Evolutionary conservation across 805 yeast genomes (phyloP).

Genomic region (Monosporozyma servazzii): DNA sequence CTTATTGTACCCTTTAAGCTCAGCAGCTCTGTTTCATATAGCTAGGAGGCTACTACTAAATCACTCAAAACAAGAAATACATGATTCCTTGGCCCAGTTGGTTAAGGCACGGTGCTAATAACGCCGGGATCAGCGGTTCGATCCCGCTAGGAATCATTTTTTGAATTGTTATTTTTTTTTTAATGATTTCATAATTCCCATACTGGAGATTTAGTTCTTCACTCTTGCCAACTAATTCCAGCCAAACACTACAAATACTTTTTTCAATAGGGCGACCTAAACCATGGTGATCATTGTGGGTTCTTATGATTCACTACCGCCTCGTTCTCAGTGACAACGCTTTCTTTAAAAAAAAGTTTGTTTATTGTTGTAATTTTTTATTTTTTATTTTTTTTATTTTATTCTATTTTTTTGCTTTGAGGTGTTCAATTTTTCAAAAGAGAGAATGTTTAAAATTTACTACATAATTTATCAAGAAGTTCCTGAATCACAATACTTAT

Average conservation of each 20-base stretch:
- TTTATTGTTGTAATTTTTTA: not conserved
- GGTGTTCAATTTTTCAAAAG: not conserved
- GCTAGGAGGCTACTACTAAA: not conserved
- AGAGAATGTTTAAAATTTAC: not conserved
- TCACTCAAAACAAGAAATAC: not conserved
- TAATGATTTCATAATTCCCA: too few species aligned
- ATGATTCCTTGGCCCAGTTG: slow-evolving; percentile 11
- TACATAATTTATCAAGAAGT: not conserved
- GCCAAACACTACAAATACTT: not conserved
- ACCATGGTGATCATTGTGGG: too few species aligned
- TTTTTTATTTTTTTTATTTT: not conserved
- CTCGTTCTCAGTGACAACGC: not conserved
- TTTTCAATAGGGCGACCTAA: too few species aligned
- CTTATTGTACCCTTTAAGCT: not conserved
- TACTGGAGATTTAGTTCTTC: too few species aligned
- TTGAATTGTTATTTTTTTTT: not conserved
- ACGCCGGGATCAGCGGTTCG: slow-evolving; percentile 12
- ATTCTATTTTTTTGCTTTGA: not conserved
- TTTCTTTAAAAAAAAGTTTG: not conserved
- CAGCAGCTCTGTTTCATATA: not conserved
- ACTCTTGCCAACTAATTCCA: too few species aligned
- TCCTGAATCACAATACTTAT: not conserved
- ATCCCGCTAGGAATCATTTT: slow-evolving; percentile 10
- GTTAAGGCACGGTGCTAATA: slow-evolving; percentile 12
- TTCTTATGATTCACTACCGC: too few species aligned